Evolutionary conservation across 306 rosid genomes (phyloP).

Genomic region (Oemleria cerasiformis): DNA sequence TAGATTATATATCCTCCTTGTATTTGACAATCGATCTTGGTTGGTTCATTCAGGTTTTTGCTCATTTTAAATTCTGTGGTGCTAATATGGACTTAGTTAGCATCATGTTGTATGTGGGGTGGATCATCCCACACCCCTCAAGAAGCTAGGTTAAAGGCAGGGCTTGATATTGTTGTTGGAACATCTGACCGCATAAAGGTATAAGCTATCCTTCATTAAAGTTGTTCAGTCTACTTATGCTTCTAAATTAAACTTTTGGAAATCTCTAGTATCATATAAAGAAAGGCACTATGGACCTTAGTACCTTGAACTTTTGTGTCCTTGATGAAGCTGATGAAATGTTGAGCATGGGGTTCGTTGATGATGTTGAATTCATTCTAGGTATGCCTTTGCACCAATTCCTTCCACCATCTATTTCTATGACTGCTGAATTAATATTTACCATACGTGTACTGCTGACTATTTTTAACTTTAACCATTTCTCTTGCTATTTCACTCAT

Average conservation of each 20-base stretch:
- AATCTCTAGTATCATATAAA: slow-evolving; percentile 73
- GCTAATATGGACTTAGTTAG: slow-evolving; percentile 61
- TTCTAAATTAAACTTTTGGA: neutral
- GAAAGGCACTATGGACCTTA: slow-evolving; percentile 60
- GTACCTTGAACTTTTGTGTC: slow-evolving; percentile 73
- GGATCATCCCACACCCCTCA: slow-evolving; percentile 56
- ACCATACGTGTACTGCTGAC: too few relatives aligned
- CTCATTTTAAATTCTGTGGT: slow-evolving; percentile 84
- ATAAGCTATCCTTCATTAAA: neutral
- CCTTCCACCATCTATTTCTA: too few relatives aligned
- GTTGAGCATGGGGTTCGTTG: slow-evolving; percentile 92
- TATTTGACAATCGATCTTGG: neutral
- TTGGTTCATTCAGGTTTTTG: slow-evolving; percentile 46
- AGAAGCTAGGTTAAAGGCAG: slow-evolving; percentile 55
- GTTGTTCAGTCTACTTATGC: neutral
- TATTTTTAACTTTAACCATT: neutral
- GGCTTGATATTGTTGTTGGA: slow-evolving; percentile 83
- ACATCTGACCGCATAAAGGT: slow-evolving; percentile 96
- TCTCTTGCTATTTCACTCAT: neutral
- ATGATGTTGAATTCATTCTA: slow-evolving; percentile 84
- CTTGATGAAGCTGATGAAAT: slow-evolving; percentile 98
- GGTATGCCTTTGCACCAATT: slow-evolving; percentile 52
- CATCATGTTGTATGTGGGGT: slow-evolving; percentile 73
- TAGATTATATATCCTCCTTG: neutral
- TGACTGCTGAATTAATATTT: too few relatives aligned